Evolutionary conservation across 345 rosid genomes (phyloP).

Genomic region (Eucalyptus paniculata): DNA sequence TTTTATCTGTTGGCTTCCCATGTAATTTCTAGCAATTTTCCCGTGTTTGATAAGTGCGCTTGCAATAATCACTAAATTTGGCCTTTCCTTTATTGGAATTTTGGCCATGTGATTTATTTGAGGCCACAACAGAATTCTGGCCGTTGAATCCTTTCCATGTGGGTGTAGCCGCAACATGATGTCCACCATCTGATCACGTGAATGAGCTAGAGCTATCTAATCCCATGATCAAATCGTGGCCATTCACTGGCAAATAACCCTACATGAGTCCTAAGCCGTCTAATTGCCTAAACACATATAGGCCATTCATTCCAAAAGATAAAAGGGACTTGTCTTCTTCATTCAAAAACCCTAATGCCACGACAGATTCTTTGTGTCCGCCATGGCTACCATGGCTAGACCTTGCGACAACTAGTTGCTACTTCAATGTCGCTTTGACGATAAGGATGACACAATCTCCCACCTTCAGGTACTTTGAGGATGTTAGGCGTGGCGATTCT

Average conservation of each 20-base stretch:
- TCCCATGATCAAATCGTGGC: no score
- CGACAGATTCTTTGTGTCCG: no score
- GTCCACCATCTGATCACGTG: accelerated
- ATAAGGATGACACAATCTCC: neutral
- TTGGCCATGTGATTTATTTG: neutral
- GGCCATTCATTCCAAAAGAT: neutral
- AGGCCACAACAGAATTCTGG: accelerated
- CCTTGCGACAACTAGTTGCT: no score
- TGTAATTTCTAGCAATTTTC: neutral
- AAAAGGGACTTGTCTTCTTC: neutral
- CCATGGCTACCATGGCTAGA: neutral
- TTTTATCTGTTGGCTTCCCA: neutral
- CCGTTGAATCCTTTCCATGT: neutral
- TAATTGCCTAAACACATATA: no score
- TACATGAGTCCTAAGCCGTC: neutral
- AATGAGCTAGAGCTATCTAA: no score
- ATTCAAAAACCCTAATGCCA: neutral
- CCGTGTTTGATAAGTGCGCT: accelerated
- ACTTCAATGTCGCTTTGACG: neutral
- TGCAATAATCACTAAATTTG: neutral
- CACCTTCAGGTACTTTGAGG: neutral
- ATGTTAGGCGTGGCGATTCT: neutral
- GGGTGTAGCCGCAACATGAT: neutral
- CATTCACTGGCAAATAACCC: no score
- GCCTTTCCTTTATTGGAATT: neutral